These are phyloP conservation scores for Mariannaea sp. DNA, from an alignment of 2,329 filamentous ascomycete genomes.

Conservation along the genomic window DNA sequence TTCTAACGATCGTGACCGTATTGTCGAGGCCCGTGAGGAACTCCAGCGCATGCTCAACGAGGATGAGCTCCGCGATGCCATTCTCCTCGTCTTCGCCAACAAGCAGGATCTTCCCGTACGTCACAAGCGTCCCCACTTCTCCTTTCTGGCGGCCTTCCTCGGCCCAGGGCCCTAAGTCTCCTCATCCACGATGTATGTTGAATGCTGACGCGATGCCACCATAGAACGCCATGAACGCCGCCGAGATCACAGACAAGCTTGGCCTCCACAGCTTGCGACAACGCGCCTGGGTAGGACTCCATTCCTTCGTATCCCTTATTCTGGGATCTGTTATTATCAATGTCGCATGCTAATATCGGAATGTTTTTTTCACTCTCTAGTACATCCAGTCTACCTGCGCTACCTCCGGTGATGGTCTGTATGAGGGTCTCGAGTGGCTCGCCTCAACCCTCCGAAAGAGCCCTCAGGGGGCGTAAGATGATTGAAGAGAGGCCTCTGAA, in stretches of 20 bases:
- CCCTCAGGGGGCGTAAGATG: constrained; percentile 64
- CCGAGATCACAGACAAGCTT: constrained; percentile 99
- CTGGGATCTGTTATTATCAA: not conserved
- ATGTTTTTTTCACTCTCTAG: constrained; percentile 52
- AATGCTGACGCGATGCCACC: constrained; percentile 26
- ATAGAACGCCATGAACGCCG: constrained; percentile 99
- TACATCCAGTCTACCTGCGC: constrained; percentile 99
- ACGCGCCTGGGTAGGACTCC: constrained; percentile 88
- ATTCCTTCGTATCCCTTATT: not conserved
- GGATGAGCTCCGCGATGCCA: constrained; percentile 95
- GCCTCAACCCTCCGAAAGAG: constrained; percentile 81
- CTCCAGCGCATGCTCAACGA: constrained; percentile 98
- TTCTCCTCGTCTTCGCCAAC: constrained; percentile 98
- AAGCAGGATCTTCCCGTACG: constrained; percentile 98
- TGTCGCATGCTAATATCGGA: constrained; percentile 29
- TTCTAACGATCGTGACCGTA: constrained; percentile 97
- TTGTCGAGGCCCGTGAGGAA: constrained; percentile 95
- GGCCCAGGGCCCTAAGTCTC: constrained; percentile 7
- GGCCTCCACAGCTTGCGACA: constrained; percentile 98
- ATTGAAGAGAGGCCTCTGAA: constrained; percentile 41
- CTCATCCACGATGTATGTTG: constrained; percentile 7
- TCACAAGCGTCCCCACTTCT: constrained; percentile 38
- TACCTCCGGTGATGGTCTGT: constrained; percentile 98
- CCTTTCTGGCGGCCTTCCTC: constrained; percentile 12
- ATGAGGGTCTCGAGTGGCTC: constrained; percentile 97